Percentiles rank a stretch among this genome's conserved stretches.
These are phyloP conservation scores for Pleurotus tuber-regium DNA, from an alignment of 768 basidiomycete genomes.

Conservation along the genomic window DNA sequence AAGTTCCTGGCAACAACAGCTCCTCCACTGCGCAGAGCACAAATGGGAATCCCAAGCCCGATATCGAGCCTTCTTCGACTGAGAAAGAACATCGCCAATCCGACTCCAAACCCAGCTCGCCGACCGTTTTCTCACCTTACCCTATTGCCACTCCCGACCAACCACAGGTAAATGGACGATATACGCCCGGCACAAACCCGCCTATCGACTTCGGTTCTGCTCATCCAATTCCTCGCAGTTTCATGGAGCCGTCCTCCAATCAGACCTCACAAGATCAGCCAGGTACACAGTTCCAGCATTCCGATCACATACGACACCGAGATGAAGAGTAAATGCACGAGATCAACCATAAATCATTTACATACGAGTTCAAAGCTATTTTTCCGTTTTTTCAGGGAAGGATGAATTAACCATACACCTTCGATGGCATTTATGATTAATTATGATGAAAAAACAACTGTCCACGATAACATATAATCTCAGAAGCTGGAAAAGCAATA, in stretches of 20 bases:
- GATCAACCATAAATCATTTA: no score
- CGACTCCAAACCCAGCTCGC: background rate
- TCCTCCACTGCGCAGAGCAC: background rate
- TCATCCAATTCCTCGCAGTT: background rate
- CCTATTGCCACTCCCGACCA: background rate
- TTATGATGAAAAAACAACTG: no score
- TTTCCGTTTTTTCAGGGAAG: no score
- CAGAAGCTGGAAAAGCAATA: no score
- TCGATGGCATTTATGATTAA: no score
- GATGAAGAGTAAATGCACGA: background rate
- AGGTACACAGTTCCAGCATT: background rate
- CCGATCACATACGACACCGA: slow-evolving; percentile 7
- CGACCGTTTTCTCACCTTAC: background rate
- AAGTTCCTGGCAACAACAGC: background rate
- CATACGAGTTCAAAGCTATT: no score
- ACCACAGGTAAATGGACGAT: background rate
- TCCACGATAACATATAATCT: no score
- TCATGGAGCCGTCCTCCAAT: background rate
- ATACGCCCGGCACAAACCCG: background rate
- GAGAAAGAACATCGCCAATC: background rate
- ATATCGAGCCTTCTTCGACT: background rate
- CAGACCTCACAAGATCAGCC: background rate
- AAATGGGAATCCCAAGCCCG: background rate
- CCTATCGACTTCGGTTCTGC: background rate
- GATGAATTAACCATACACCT: no score